Conservation (phyloP, 1,139 yeast genomes). For the Magnusiomyces sp. region DNA sequence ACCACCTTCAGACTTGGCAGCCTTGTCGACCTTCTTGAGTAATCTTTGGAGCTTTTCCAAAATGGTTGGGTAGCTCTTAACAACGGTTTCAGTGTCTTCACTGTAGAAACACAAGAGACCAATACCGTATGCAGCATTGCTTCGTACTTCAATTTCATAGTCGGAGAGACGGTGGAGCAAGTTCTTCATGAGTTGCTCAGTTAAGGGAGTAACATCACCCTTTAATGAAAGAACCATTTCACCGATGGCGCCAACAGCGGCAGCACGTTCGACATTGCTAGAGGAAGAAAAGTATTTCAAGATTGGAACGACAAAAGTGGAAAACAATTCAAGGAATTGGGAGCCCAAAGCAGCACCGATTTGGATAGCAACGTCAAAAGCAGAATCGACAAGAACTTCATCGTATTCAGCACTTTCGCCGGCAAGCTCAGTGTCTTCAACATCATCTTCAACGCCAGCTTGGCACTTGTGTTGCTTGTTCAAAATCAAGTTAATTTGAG, state of each 20-base stretch:
- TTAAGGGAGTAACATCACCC: constrained; percentile 49
- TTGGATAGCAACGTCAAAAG: constrained; percentile 75
- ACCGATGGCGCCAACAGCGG: constrained; percentile 83
- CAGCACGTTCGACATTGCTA: constrained; percentile 67
- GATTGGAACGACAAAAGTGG: constrained; percentile 61
- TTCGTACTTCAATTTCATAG: constrained; percentile 80
- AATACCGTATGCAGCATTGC: constrained; percentile 93
- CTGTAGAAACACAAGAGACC: constrained; percentile 70
- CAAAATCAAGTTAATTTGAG: constrained; percentile 60
- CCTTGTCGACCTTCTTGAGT: constrained; percentile 66
- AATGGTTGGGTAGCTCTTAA: constrained; percentile 58
- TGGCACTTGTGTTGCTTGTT: constrained; percentile 81
- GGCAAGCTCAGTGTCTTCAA: constrained; percentile 37
- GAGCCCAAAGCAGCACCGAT: constrained; percentile 67
- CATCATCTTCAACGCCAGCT: constrained; percentile 49
- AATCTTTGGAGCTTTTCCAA: constrained; percentile 72
- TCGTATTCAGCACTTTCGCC: constrained; percentile 81
- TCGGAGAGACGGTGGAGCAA: constrained; percentile 67
- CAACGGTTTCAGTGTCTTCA: constrained; percentile 39
- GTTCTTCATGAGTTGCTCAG: constrained; percentile 60
- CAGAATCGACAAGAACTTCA: constrained; percentile 73
- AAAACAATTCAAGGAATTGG: constrained; percentile 66
- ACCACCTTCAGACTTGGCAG: constrained; percentile 33
- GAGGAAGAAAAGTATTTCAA: constrained; percentile 53
- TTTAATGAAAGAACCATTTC: constrained; percentile 78